These are phyloP conservation scores for Dissophora ornata DNA, from an alignment of 192 early-diverging fungal genomes.

Conservation along the genomic window DNA sequence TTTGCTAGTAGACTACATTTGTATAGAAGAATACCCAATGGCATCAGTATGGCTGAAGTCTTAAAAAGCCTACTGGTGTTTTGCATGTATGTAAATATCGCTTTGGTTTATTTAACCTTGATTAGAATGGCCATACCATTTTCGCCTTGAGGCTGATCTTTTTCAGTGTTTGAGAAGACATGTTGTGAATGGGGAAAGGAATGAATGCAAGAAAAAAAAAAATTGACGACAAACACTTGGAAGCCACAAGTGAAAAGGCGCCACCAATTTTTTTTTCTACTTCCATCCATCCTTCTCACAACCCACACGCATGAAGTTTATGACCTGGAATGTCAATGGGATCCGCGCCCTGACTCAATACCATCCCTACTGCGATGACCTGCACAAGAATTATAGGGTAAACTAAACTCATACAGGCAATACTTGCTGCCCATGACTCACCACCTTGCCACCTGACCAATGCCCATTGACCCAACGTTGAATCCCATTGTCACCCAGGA, in stretches of 20 bases:
- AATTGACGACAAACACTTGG: not conserved
- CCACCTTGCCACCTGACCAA: no score
- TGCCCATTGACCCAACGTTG: no score
- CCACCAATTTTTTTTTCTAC: conserved; percentile 26
- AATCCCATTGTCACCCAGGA: conserved; percentile 27
- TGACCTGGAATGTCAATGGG: conserved; percentile 75
- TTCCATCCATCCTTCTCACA: not conserved
- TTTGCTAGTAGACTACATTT: not conserved
- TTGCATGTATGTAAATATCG: no score
- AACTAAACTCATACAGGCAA: conserved; percentile 23
- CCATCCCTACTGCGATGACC: conserved; percentile 62
- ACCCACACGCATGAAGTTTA: conserved; percentile 58
- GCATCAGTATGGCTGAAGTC: no score
- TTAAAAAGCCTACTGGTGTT: no score
- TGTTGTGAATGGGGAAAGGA: not conserved
- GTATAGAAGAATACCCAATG: no score
- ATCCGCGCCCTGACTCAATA: conserved; percentile 61
- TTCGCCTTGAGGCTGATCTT: not conserved
- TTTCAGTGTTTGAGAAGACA: not conserved
- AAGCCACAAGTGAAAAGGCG: not conserved
- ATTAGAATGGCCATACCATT: not conserved
- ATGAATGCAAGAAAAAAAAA: not conserved
- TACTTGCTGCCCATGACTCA: no score
- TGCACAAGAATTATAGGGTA: conserved; percentile 60
- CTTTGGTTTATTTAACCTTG: no score